Evolutionary conservation across 495 filamentous ascomycete species (phyloP).

Genomic region (Poronia punctata): DNA sequence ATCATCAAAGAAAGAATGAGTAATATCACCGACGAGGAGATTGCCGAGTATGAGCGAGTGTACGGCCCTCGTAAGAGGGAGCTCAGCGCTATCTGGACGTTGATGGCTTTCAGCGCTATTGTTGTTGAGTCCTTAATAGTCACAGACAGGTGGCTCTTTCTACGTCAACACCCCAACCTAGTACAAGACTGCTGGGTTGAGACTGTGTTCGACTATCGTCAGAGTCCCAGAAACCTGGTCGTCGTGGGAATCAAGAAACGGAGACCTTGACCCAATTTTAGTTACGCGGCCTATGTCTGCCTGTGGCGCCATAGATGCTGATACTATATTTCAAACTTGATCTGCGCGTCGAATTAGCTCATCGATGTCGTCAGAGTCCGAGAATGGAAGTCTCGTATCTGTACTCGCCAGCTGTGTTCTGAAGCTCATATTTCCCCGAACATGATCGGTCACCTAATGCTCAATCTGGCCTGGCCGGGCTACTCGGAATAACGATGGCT

Average conservation of each 20-base stretch:
- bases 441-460: neutral
- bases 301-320: too few species aligned
- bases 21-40: conserved; percentile 63
- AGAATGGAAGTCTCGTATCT: conserved; percentile 2
- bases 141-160: conserved; percentile 83
- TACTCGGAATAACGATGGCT: neutral
- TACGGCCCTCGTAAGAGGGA: conserved; percentile 68
- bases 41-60: conserved; percentile 56
- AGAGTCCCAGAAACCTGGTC: conserved; percentile 83
- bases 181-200: conserved; percentile 82
- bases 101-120: conserved; percentile 91
- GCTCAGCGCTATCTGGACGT: conserved; percentile 76
- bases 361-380: neutral
- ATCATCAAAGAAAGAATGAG: conserved; percentile 55
- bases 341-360: neutral
- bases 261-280: conserved; percentile 9
- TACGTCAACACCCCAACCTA: conserved; percentile 64
- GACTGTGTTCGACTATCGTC: conserved; percentile 80
- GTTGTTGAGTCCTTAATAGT: conserved; percentile 87
- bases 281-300: too few species aligned
- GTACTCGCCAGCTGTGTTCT: neutral
- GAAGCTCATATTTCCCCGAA: neutral
- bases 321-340: too few species aligned
- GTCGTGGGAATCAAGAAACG: conserved; percentile 77
- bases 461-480: neutral